phyloP scores from a whole-genome alignment of 306 rosid genomes.

The Glycyrrhiza uralensis region DNA sequence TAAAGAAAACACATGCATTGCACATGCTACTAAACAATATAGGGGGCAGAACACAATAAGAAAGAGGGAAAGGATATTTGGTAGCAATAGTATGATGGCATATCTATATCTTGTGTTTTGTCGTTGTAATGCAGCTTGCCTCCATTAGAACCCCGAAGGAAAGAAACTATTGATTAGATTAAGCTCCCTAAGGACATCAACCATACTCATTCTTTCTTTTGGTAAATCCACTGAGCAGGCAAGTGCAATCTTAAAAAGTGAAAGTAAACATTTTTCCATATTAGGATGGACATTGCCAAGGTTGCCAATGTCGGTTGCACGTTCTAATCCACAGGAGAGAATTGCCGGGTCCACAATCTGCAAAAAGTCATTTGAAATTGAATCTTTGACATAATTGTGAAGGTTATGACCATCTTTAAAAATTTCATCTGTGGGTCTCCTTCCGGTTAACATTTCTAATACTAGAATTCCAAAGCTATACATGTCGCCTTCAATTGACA shows the following conservation, averaged over 20 bases:
- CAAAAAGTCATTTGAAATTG: conserved; percentile 6
- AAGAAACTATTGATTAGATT: background rate
- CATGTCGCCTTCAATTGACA: conserved; percentile 26
- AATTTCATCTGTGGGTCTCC: conserved; percentile 23
- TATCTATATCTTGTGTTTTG: background rate
- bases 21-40: background rate
- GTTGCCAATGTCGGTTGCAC: background rate
- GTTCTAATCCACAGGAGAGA: background rate
- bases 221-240: conserved; percentile 24
- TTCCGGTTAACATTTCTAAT: conserved; percentile 36
- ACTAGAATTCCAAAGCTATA: conserved; percentile 37
- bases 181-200: conserved; percentile 22
- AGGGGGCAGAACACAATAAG: background rate
- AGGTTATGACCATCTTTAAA: conserved; percentile 21
- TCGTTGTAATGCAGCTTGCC: background rate
- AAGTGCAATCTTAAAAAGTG: conserved; percentile 20
- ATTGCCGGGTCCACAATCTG: conserved; percentile 2
- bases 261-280: background rate
- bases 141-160: background rate
- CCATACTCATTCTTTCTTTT: conserved; percentile 19
- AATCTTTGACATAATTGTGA: conserved; percentile 14
- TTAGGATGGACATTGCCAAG: background rate
- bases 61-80: background rate
- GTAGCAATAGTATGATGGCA: background rate
- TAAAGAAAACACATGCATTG: background rate